Conservation (phyloP, 176 grass and related monocot species). For the Aegilops umbellulata region DNA sequence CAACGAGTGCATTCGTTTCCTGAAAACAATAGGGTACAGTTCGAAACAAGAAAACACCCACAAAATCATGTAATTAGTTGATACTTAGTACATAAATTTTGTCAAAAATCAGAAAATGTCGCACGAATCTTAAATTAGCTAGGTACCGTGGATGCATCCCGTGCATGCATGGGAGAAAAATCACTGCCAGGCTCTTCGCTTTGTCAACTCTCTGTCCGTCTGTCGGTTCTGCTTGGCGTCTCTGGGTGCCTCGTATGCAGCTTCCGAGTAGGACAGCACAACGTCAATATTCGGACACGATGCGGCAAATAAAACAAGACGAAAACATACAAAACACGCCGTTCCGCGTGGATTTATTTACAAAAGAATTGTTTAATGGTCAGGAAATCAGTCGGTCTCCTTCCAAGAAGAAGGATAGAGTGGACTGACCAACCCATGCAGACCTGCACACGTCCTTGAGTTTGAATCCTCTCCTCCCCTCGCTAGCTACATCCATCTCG, state of each 20-base stretch:
- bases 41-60: too few relatives aligned
- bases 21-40: too few relatives aligned
- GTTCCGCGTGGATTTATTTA: background rate
- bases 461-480: background rate
- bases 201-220: background rate
- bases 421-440: background rate
- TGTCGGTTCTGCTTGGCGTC: background rate
- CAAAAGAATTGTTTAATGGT: background rate
- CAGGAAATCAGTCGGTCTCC: background rate
- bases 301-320: background rate
- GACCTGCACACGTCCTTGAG: constrained; percentile 34
- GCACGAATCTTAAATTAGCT: too few relatives aligned
- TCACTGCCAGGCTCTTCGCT: background rate
- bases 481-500: background rate
- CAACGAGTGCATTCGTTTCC: too few relatives aligned
- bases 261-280: background rate
- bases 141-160: too few relatives aligned
- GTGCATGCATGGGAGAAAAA: background rate
- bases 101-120: too few relatives aligned
- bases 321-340: background rate
- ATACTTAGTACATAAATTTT: too few relatives aligned
- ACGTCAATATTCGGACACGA: background rate
- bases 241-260: background rate
- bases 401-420: background rate
- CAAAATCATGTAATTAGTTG: too few relatives aligned